phyloP scores from a whole-genome alignment of 441 rosid species.

The Corymbia citriodora region DNA sequence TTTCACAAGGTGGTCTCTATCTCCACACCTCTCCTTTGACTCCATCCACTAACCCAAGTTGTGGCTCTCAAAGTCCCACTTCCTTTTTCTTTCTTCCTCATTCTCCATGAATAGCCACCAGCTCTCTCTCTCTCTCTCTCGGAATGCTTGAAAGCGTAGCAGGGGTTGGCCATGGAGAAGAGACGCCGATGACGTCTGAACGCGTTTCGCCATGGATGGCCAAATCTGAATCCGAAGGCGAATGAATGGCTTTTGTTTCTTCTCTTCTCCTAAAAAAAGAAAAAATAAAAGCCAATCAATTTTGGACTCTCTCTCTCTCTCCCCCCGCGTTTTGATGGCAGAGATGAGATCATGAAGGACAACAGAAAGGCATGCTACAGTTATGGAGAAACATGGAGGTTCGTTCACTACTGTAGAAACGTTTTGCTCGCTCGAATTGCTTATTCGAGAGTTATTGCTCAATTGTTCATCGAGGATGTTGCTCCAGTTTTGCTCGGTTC shows the following conservation, averaged over 20 bases:
- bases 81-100: not conserved
- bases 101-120: not conserved
- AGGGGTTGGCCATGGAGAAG: not conserved
- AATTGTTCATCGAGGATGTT: too few relatives aligned
- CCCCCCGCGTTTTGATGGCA: not conserved
- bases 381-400: constrained; percentile 43
- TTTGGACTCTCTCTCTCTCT: not conserved
- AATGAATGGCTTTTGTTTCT: not conserved
- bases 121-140: not conserved
- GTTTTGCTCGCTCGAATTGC: not conserved
- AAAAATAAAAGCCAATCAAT: not conserved
- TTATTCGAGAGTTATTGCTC: not conserved
- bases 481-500: not conserved
- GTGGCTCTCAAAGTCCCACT: not conserved
- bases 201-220: not conserved
- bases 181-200: not conserved
- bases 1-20: rapidly evolving
- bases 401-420: constrained; percentile 37
- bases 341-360: not conserved
- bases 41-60: not conserved
- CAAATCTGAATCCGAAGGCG: not conserved
- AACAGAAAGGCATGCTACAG: constrained; percentile 59
- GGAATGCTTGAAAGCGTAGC: not conserved
- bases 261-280: not conserved
- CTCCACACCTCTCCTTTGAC: not conserved